phyloP scores from a whole-genome alignment of 768 basidiomycete genomes.

The Termitomyces eurrhizus region DNA sequence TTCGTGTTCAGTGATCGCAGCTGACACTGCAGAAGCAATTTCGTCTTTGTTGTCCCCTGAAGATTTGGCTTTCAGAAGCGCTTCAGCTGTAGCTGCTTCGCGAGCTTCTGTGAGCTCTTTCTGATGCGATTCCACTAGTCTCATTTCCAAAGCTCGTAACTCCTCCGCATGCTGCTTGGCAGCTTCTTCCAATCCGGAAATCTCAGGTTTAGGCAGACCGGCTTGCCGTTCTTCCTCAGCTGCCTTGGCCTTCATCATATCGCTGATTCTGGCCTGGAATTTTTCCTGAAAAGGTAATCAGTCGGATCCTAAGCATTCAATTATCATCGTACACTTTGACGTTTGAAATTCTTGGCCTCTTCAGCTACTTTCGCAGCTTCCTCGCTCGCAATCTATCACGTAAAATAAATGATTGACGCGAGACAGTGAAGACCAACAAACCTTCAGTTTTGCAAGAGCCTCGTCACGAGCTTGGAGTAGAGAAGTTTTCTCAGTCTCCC shows the following conservation, averaged over 20 bases:
- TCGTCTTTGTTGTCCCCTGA: constrained; percentile 30
- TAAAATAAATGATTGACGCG: constrained; percentile 2
- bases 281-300: constrained; percentile 45
- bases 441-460: constrained; percentile 57
- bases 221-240: constrained; percentile 46
- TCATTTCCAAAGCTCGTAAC: constrained; percentile 50
- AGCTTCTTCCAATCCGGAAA: constrained; percentile 32
- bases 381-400: constrained; percentile 34
- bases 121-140: constrained; percentile 49
- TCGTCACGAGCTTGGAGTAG: constrained; percentile 57
- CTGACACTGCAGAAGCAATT: constrained; percentile 45
- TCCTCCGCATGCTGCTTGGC: constrained; percentile 57
- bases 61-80: constrained; percentile 32
- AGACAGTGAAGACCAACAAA: constrained; percentile 18
- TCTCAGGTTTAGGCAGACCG: constrained; percentile 21
- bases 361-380: constrained; percentile 39
- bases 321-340: constrained; percentile 32
- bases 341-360: constrained; percentile 39
- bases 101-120: constrained; percentile 50
- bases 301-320: constrained; percentile 1
- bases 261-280: constrained; percentile 50
- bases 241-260: constrained; percentile 48
- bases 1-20: constrained; percentile 46
- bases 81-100: constrained; percentile 34
- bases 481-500: constrained; percentile 60